A percentile compares a stretch with the other conserved stretches of the same genome.
Evolutionary conservation across 768 basidiomycete genomes (phyloP).

Genomic region (Mycena galericulata): DNA sequence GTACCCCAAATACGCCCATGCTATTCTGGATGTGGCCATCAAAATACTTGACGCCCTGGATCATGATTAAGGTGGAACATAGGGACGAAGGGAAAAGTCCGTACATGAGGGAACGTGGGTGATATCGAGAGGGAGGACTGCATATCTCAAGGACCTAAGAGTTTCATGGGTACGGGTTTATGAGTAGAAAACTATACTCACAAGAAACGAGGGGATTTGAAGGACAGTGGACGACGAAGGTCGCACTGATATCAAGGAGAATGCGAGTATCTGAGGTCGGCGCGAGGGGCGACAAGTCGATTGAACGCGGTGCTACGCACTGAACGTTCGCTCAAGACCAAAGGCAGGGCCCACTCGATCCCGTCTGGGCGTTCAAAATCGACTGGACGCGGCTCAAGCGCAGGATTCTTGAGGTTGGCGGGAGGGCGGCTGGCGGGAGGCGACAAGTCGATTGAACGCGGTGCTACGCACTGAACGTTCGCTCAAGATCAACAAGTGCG

Average conservation of each 20-base stretch:
- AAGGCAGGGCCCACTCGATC: no score
- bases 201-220: conserved; percentile 3
- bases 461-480: conserved; percentile 16
- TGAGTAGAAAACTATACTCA: conserved; percentile 9
- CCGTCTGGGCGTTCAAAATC: no score
- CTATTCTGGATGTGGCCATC: conserved; percentile 22
- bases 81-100: conserved; percentile 3
- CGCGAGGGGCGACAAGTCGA: conserved; percentile 4
- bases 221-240: background rate
- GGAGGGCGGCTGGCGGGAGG: no score
- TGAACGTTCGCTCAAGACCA: conserved; percentile 10
- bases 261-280: background rate
- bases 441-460: background rate
- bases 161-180: conserved; percentile 6
- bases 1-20: conserved; percentile 31
- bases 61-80: background rate
- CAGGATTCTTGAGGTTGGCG: no score
- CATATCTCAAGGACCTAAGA: conserved; percentile 19
- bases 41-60: conserved; percentile 11
- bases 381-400: no score
- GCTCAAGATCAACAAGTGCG: no score
- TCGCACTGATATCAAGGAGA: background rate
- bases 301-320: conserved; percentile 21
- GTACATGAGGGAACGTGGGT: conserved; percentile 16
- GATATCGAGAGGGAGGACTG: conserved; percentile 7